A percentile compares a stretch with the other conserved stretches of the same genome.
Evolutionary conservation across 805 yeast genomes (phyloP).

Genomic region (Schizosaccharomyces octosporus): DNA sequence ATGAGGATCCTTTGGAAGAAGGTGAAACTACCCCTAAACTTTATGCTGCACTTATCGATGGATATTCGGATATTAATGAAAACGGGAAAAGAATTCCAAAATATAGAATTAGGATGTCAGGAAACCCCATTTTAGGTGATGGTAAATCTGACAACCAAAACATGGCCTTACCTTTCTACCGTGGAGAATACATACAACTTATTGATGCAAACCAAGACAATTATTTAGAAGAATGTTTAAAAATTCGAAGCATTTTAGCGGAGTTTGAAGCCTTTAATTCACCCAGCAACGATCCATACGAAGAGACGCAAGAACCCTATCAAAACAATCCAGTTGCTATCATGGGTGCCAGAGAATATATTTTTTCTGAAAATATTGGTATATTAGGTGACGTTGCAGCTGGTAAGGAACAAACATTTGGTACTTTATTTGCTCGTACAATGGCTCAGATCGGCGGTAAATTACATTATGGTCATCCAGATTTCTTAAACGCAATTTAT

Average conservation of each 20-base stretch:
- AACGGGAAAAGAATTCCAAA: slow-evolving; percentile 37
- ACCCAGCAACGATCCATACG: slow-evolving; percentile 26
- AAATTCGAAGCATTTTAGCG: slow-evolving; percentile 62
- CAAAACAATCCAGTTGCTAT: slow-evolving; percentile 49
- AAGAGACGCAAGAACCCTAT: slow-evolving; percentile 28
- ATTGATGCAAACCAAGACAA: slow-evolving; percentile 94
- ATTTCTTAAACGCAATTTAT: slow-evolving; percentile 65
- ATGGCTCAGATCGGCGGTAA: slow-evolving; percentile 86
- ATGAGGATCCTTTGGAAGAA: slow-evolving; percentile 46
- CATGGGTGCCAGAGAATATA: slow-evolving; percentile 83
- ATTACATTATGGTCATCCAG: slow-evolving; percentile 91
- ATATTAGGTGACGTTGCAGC: slow-evolving; percentile 91
- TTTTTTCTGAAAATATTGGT: slow-evolving; percentile 80
- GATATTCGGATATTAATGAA: slow-evolving; percentile 28
- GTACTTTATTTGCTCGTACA: slow-evolving; percentile 81
- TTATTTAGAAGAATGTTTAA: slow-evolving; percentile 78
- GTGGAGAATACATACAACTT: slow-evolving; percentile 88
- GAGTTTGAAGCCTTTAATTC: slow-evolving; percentile 66
- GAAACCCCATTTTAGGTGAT: slow-evolving; percentile 91
- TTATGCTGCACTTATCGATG: slow-evolving; percentile 50
- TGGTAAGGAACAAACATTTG: slow-evolving; percentile 91
- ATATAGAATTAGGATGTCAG: slow-evolving; percentile 49
- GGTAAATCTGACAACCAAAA: slow-evolving; percentile 94
- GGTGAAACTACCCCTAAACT: slow-evolving; percentile 23
- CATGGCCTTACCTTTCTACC: slow-evolving; percentile 56